These are phyloP conservation scores for Iris pallida DNA, from an alignment of 116 monocot genomes.

Conservation along the genomic window DNA sequence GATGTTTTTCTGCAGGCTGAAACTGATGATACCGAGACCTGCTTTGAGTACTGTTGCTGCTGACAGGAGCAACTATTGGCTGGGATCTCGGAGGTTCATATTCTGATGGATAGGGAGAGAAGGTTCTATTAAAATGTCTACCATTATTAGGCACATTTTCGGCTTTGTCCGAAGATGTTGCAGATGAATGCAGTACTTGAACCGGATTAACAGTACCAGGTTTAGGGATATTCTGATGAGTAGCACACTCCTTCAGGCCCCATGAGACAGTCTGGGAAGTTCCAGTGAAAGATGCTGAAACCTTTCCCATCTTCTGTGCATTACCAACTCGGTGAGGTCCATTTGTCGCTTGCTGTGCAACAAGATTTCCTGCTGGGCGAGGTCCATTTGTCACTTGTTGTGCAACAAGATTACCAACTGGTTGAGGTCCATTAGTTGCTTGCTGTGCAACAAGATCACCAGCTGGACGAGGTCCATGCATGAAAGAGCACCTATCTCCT, in stretches of 20 bases:
- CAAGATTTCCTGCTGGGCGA: conserved; percentile 10
- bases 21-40: conserved; percentile 6
- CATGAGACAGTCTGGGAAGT: conserved; percentile 20
- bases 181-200: conserved; percentile 10
- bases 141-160: conserved; percentile 15
- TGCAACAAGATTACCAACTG: conserved; percentile 8
- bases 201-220: conserved; percentile 2
- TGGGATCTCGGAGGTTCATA: conserved; percentile 19
- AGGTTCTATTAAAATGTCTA: conserved; percentile 5
- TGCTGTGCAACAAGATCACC: conserved; percentile 5
- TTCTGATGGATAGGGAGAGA: conserved; percentile 9
- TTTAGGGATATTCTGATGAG: conserved; percentile 26
- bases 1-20: conserved; percentile 21
- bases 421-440: conserved; percentile 26
- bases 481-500: conserved; percentile 56
- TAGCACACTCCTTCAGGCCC: conserved; percentile 15
- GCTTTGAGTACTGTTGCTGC: conserved; percentile 16
- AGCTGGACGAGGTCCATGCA: conserved; percentile 37
- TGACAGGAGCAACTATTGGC: conserved; percentile 11
- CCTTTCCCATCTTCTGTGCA: conserved; percentile 11
- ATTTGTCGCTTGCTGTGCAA: conserved; percentile 14
- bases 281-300: conserved; percentile 23
- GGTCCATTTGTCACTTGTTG: conserved; percentile 18
- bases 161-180: conserved; percentile 18
- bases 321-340: conserved; percentile 19